These are phyloP conservation scores for Triticum aestivum DNA, from an alignment of 176 grass and related monocot species.

Conservation along the genomic window DNA sequence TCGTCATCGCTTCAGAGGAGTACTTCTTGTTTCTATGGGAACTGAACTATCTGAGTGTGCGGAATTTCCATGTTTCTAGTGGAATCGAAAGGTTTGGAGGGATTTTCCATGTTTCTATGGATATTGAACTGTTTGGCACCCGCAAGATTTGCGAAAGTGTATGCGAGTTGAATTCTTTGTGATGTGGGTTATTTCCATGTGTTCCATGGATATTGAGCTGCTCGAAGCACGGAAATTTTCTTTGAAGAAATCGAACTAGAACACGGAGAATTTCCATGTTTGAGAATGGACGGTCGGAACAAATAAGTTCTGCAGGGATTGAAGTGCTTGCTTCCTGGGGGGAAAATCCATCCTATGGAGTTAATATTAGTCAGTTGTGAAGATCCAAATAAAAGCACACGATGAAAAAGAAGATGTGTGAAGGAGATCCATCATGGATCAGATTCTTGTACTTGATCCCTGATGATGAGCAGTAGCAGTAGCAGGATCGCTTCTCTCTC, in stretches of 20 bases:
- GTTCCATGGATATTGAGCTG: too few species aligned
- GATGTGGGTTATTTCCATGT: too few species aligned
- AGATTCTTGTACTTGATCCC: conserved; percentile 1
- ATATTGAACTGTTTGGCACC: too few species aligned
- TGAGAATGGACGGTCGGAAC: neutral
- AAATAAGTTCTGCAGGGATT: neutral
- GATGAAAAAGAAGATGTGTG: neutral
- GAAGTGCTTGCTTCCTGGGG: neutral
- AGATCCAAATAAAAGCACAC: neutral
- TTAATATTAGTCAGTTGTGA: neutral
- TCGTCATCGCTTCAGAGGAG: too few species aligned
- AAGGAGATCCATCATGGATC: neutral
- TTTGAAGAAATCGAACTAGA: neutral
- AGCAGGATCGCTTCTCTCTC: neutral
- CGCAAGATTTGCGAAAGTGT: too few species aligned
- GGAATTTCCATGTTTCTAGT: too few species aligned
- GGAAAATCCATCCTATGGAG: neutral
- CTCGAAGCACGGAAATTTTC: neutral
- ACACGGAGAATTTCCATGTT: neutral
- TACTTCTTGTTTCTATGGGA: too few species aligned
- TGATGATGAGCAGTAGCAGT: neutral
- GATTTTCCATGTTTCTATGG: too few species aligned
- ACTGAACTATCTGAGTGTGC: too few species aligned
- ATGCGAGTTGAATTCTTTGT: too few species aligned
- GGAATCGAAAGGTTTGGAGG: too few species aligned